Percentiles rank a stretch among this genome's conserved stretches.
These are phyloP conservation scores for Camelina hispida DNA, from an alignment of 345 rosid genomes.

Conservation along the genomic window DNA sequence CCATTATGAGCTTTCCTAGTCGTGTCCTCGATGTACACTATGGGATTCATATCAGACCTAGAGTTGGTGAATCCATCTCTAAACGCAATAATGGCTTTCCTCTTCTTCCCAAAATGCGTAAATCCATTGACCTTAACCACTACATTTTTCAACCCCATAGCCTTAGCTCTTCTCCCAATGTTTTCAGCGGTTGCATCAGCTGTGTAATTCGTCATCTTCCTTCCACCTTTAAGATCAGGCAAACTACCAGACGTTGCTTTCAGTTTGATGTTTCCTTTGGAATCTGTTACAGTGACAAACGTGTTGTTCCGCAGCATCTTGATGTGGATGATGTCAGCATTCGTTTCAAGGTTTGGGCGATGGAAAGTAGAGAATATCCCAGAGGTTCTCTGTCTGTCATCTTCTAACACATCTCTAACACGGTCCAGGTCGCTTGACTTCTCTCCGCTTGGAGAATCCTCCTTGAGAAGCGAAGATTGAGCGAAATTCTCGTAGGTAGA, in stretches of 20 bases:
- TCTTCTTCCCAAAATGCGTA: constrained; percentile 78
- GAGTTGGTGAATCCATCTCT: constrained; percentile 68
- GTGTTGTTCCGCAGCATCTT: constrained; percentile 76
- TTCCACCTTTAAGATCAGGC: constrained; percentile 62
- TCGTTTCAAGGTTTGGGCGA: constrained; percentile 48
- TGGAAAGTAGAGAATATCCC: constrained; percentile 31
- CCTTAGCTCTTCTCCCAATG: constrained; percentile 68
- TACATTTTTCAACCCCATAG: constrained; percentile 76
- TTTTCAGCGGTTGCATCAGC: constrained; percentile 94
- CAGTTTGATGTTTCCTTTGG: constrained; percentile 70
- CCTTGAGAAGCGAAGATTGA: constrained; percentile 44
- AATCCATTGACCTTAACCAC: constrained; percentile 87
- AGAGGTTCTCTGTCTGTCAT: constrained; percentile 35
- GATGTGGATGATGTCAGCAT: constrained; percentile 74
- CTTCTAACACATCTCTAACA: constrained; percentile 58
- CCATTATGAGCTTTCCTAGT: constrained; percentile 89
- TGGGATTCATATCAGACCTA: constrained; percentile 55
- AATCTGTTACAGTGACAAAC: constrained; percentile 77
- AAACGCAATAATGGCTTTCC: constrained; percentile 76
- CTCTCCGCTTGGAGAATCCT: constrained; percentile 35
- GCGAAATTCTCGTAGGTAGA: constrained; percentile 45
- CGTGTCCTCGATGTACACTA: constrained; percentile 78
- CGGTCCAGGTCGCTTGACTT: constrained; percentile 49
- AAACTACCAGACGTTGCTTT: constrained; percentile 66
- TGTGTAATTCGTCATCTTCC: constrained; percentile 64